Percentiles rank a stretch among this genome's conserved stretches.
Conservation (phyloP, 73 alveolate genomes). For the Symbiodinium pilosum region DNA sequence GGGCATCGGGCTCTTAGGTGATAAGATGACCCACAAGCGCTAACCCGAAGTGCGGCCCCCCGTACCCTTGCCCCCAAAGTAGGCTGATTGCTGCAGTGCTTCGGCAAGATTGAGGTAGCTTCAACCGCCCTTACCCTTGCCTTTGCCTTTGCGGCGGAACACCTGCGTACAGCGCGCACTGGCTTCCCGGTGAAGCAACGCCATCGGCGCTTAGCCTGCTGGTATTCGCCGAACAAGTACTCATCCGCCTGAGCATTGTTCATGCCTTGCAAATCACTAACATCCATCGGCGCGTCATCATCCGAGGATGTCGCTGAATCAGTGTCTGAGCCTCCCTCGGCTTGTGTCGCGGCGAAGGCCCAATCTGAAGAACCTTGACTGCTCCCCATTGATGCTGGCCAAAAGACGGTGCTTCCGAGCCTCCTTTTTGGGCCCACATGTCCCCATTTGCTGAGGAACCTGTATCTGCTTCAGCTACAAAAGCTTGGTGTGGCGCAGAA, state of each 20-base stretch:
- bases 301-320: neutral
- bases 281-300: neutral
- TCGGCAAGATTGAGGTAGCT: neutral
- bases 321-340: neutral
- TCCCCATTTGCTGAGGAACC: neutral
- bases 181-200: conserved; percentile 19
- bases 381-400: neutral
- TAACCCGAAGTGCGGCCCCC: conserved; percentile 16
- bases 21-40: neutral
- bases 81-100: neutral
- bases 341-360: neutral
- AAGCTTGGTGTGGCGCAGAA: neutral
- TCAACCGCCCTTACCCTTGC: neutral
- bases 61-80: conserved; percentile 4
- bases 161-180: conserved; percentile 3
- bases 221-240: neutral
- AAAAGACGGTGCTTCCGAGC: neutral
- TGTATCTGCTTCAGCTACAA: neutral
- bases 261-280: neutral
- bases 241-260: neutral
- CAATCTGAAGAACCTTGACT: neutral
- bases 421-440: too few relatives aligned
- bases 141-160: conserved; percentile 20
- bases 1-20: conserved; percentile 29
- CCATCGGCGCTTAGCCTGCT: conserved; percentile 31